Evolutionary conservation across 2,329 filamentous ascomycete genomes (phyloP), one percentile per base, ranked within the genome.

Genomic region (Thielaviopsis cerberus): DNA sequence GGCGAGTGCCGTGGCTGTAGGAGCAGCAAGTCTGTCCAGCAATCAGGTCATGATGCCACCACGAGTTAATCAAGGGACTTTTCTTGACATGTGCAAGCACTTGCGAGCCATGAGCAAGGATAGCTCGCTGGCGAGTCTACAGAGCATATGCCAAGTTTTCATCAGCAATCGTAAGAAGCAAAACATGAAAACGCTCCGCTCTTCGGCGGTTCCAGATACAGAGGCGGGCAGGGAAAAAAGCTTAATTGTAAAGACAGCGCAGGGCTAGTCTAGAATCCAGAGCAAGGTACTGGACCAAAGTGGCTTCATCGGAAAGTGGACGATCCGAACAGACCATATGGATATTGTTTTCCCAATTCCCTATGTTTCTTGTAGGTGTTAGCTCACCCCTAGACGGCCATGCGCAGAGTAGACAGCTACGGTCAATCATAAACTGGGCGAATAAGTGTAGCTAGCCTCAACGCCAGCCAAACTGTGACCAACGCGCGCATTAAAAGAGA

Each of bases 301-400:
- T 55, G 37, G 53, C 53, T 23, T 48, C 25, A 56, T 56, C 54
- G 54, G 54, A 56, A 50, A n/a, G 25, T 34, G 11, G 54, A 30
- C 54, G 25, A 56, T 30, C 54, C 54, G 54, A 51, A 55, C 20
- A 22, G 41, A 17, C 34, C 7, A 41, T 41, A n/a, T 41, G 34
- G 34, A 13, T 13, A n/a, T 17, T n/a, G 15, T 17, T 41, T 41
- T 22, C n/a, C 41, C 7, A 20, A 48, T 55, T 48, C 53, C 54
- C 5, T 55, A 22, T n/a, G 30, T 20, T 22, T 48, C 41, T 22
- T n/a, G n/a, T n/a, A n/a, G n/a, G n/a, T n/a, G n/a, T n/a, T n/a
- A n/a, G n/a, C n/a, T n/a, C n/a, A n/a, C n/a, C n/a, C n/a, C n/a
- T n/a, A n/a, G n/a, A n/a, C n/a, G n/a, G n/a, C n/a, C n/a, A n/a